These are phyloP conservation scores for Ustulina deusta DNA, from an alignment of 2,329 filamentous ascomycete species.

Conservation along the genomic window DNA sequence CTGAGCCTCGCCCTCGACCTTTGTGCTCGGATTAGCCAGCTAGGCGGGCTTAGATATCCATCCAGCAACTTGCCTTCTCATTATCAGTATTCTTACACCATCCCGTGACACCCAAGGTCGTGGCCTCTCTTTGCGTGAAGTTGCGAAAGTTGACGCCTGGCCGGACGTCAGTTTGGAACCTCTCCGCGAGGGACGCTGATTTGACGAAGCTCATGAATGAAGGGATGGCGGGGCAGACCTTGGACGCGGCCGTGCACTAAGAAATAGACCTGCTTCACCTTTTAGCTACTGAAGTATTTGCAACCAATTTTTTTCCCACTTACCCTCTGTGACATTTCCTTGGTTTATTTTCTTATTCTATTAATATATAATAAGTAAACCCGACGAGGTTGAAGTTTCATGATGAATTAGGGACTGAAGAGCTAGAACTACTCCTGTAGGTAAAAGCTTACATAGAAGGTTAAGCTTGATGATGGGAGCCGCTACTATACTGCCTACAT, in stretches of 20 bases:
- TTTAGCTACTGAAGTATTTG: background rate
- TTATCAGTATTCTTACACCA: conserved; percentile 72
- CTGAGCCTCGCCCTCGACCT: conserved; percentile 94
- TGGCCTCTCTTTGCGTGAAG: conserved; percentile 66
- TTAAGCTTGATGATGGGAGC: background rate
- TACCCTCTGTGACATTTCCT: conserved; percentile 42
- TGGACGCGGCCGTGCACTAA: conserved; percentile 77
- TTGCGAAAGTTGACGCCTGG: conserved; percentile 69
- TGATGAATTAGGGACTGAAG: background rate
- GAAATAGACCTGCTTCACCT: conserved; percentile 65
- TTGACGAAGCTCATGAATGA: background rate
- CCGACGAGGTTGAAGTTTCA: background rate
- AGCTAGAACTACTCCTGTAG: background rate
- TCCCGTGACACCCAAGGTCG: conserved; percentile 64
- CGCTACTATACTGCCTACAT: background rate
- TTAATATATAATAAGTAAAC: background rate
- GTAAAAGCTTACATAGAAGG: background rate
- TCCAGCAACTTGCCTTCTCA: conserved; percentile 60
- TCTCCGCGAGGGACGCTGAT: background rate
- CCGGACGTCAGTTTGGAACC: conserved; percentile 39
- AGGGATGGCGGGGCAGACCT: conserved; percentile 59
- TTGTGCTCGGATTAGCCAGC: conserved; percentile 33
- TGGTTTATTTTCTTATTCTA: background rate
- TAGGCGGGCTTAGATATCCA: background rate
- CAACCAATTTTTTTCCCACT: conserved; percentile 1